Evolutionary conservation across 768 basidiomycete genomes (phyloP).

Genomic region (Tricholoma sp.): DNA sequence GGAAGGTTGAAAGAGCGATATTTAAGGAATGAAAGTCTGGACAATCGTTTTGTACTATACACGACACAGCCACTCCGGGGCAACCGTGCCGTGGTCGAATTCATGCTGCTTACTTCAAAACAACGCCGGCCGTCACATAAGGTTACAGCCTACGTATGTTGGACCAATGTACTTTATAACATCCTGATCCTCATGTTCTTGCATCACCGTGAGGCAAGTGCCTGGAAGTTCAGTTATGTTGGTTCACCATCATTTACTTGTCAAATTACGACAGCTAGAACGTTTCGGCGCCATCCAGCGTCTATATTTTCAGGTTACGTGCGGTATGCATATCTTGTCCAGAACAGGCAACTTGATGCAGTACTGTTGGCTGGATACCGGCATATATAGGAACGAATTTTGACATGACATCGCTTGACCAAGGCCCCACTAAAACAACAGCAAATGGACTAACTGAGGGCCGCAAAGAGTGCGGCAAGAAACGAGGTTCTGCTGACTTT

Average conservation of each 20-base stretch:
- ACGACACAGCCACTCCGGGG: slow-evolving; percentile 17
- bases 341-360: background rate
- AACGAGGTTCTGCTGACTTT: slow-evolving; percentile 7
- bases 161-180: too few relatives aligned
- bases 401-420: slow-evolving; percentile 12
- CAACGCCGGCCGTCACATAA: background rate
- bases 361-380: slow-evolving; percentile 9
- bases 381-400: slow-evolving; percentile 13
- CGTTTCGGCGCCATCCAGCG: background rate
- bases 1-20: slow-evolving; percentile 11
- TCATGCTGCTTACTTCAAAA: background rate
- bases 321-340: background rate
- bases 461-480: slow-evolving; percentile 7
- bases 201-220: background rate
- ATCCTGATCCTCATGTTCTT: slow-evolving; percentile 2
- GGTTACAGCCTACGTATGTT: background rate
- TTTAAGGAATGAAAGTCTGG: slow-evolving; percentile 8
- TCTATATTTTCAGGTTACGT: background rate
- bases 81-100: slow-evolving; percentile 1
- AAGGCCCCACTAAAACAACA: slow-evolving; percentile 5
- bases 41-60: slow-evolving; percentile 11
- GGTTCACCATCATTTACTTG: background rate
- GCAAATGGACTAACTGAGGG: slow-evolving; percentile 4
- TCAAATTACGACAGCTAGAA: background rate
- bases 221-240: background rate